Evolutionary conservation across 106 monocot species (phyloP), one percentile per base, ranked within the genome.

Genomic region (Ottelia alismoides): DNA sequence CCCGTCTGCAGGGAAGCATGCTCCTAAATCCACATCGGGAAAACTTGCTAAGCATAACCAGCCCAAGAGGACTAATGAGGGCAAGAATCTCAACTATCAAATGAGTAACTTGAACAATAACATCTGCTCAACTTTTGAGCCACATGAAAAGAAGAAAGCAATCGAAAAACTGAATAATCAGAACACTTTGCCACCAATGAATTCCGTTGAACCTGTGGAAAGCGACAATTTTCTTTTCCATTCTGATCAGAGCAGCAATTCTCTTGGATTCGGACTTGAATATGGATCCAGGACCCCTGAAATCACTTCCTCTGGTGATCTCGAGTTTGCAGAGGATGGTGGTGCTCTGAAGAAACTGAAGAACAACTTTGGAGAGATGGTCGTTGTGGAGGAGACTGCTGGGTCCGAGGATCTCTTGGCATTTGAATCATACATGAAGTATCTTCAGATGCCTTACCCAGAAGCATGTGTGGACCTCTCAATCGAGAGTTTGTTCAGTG

Each of bases 221-320:
- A n/a, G n/a, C n/a, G n/a, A n/a, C n/a, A n/a, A n/a, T n/a, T n/a
- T n/a, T n/a, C n/a, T n/a, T n/a, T n/a, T n/a, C n/a, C n/a, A n/a
- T n/a, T 80, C 79, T 25, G 71, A 74, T 28, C 66, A 67, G 16
- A 67, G 66, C 21, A 74, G 79, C 5, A 67, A 63, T 59, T 63
- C 58, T 7, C 64, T 60, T 10, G 62, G 45, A 1, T 72, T 58
- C 47, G 52, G 45, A 10, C 62, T 65, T 63, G 69, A 69, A 47
- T 31, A 40, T 18, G 76, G 70, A 28, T 20, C 27, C 6, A 70
- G 58, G 46, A 57, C 51, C 40, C 51, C 65, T 27, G 81, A 81
- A 52, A 69, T 61, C 1, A 72, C 75, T 44, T 75, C 75, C 40
- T 9, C 53, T 31, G 44, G 27, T 65, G 63, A 51, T 52, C 61